These are phyloP conservation scores for Lactarius akahatsu DNA, from an alignment of 768 basidiomycete genomes.

Conservation along the genomic window DNA sequence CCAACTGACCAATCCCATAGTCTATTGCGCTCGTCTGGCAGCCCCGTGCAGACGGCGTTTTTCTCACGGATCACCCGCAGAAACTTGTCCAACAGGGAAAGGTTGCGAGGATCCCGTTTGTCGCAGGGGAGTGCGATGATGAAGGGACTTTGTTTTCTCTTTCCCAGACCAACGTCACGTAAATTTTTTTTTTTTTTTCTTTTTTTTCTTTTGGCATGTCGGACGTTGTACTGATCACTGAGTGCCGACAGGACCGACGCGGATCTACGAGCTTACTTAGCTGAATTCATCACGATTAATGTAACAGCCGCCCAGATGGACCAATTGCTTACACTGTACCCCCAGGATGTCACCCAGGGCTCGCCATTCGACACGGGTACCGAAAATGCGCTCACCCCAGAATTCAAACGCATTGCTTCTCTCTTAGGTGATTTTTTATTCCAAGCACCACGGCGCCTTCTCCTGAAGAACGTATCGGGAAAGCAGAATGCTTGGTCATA, in stretches of 20 bases:
- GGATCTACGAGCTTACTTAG: constrained; percentile 23
- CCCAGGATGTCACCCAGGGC: constrained; percentile 28
- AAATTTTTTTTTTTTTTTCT: background rate
- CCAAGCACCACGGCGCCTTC: constrained; percentile 39
- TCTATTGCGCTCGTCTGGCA: constrained; percentile 38
- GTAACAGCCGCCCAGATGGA: constrained; percentile 20
- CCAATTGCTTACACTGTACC: constrained; percentile 22
- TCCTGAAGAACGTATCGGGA: constrained; percentile 36
- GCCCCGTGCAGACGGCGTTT: constrained; percentile 42
- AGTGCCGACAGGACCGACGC: constrained; percentile 20
- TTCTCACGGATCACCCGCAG: constrained; percentile 38
- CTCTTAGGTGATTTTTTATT: constrained; percentile 40
- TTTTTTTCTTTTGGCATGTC: background rate
- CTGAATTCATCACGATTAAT: constrained; percentile 3
- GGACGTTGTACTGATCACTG: background rate
- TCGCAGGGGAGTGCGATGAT: constrained; percentile 36
- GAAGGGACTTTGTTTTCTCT: constrained; percentile 33
- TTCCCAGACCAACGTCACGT: constrained; percentile 33
- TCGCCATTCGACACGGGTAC: constrained; percentile 36
- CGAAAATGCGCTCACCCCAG: constrained; percentile 33
- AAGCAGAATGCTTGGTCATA: constrained; percentile 39
- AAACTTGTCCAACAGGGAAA: constrained; percentile 38
- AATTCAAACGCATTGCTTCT: constrained; percentile 44
- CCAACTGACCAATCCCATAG: background rate
- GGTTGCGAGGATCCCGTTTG: constrained; percentile 33